These are phyloP conservation scores for Anthracocystis panici-leucophaei DNA, from an alignment of 1,284 basidiomycete genomes.

Conservation along the genomic window DNA sequence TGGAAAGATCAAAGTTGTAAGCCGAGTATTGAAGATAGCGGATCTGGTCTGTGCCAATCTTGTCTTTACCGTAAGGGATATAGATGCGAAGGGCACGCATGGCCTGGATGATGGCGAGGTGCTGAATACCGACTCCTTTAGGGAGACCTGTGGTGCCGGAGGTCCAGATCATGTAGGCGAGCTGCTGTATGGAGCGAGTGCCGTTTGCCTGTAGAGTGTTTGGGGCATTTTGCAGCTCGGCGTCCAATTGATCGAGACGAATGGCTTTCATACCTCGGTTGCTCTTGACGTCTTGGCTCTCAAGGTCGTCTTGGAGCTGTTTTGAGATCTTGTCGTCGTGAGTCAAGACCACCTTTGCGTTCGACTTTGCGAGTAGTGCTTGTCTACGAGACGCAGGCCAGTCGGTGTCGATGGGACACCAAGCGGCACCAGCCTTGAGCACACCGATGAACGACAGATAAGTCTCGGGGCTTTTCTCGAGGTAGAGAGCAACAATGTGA, in stretches of 20 bases:
- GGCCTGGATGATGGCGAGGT: constrained; percentile 66
- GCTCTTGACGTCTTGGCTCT: constrained; percentile 32
- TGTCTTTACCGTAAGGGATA: constrained; percentile 60
- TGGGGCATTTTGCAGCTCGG: constrained; percentile 19
- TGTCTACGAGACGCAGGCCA: constrained; percentile 66
- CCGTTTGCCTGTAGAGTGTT: background rate
- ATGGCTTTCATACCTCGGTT: constrained; percentile 43
- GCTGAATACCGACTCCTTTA: constrained; percentile 69
- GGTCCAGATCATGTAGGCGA: constrained; percentile 70
- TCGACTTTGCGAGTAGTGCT: constrained; percentile 67
- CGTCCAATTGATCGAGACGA: constrained; percentile 55
- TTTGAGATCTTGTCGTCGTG: constrained; percentile 41
- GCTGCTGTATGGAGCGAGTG: constrained; percentile 44
- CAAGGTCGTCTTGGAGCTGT: constrained; percentile 40
- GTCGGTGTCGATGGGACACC: constrained; percentile 70
- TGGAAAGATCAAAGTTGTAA: constrained; percentile 69
- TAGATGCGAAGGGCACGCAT: constrained; percentile 65
- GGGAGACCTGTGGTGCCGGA: constrained; percentile 70
- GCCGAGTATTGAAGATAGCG: constrained; percentile 69
- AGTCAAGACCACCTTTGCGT: constrained; percentile 59
- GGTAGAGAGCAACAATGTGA: constrained; percentile 62
- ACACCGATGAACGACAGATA: constrained; percentile 64
- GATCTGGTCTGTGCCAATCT: constrained; percentile 51
- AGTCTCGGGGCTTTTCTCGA: constrained; percentile 63
- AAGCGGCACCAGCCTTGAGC: constrained; percentile 68